Percentiles rank a stretch among this genome's conserved stretches.
Conservation (phyloP, 768 basidiomycete species). For the Hypholoma sublateritium region DNA sequence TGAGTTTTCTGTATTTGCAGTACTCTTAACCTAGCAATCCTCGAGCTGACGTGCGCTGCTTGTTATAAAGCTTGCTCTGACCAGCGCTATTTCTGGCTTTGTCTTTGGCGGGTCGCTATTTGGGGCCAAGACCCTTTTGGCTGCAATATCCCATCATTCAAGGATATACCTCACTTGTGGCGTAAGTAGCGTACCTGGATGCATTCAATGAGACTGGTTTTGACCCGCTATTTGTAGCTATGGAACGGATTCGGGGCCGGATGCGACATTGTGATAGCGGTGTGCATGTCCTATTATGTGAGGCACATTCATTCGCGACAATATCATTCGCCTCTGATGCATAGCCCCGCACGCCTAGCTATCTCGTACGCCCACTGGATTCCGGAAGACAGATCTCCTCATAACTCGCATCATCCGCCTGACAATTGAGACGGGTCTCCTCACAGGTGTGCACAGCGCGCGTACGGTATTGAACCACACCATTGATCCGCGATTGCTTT, state of each 20-base stretch:
- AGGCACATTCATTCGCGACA: not conserved
- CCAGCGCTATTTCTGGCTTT: not conserved
- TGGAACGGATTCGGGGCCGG: slow-evolving; percentile 19
- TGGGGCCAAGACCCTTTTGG: not conserved
- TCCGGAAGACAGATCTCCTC: slow-evolving; percentile 21
- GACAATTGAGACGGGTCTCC: slow-evolving; percentile 32
- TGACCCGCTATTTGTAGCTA: not conserved
- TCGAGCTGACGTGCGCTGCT: not conserved
- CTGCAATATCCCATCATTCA: not conserved
- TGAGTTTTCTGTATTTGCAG: not conserved
- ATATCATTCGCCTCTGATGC: not conserved
- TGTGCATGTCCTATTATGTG: slow-evolving; percentile 31
- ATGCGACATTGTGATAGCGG: slow-evolving; percentile 30
- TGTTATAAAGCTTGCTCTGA: not conserved
- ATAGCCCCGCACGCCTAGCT: slow-evolving; percentile 2
- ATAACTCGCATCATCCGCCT: slow-evolving; percentile 29
- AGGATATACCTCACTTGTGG: not conserved
- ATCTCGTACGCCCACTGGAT: slow-evolving; percentile 22
- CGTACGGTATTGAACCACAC: not conserved
- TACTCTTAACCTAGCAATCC: not conserved
- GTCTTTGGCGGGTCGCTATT: not conserved
- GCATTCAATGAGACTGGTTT: not conserved
- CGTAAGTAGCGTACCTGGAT: not conserved
- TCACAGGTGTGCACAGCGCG: slow-evolving; percentile 23
- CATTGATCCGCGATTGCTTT: not conserved